phyloP scores from a whole-genome alignment of 2,329 filamentous ascomycete genomes.

The Fusarium miscanthi region DNA sequence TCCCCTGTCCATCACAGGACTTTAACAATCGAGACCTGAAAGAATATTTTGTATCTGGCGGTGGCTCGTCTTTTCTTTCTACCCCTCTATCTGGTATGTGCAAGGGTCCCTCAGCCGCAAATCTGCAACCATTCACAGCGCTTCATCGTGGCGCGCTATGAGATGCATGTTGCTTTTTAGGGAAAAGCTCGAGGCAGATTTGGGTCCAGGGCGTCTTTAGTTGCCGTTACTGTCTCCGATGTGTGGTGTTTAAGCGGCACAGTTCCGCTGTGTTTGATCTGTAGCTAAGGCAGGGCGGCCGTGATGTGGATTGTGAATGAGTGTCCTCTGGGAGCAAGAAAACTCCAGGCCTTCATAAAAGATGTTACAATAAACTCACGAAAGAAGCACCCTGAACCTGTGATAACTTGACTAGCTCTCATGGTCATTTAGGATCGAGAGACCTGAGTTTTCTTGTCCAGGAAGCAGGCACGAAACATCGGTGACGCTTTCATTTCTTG shows the following conservation, averaged over 20 bases:
- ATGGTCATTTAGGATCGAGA: neutral
- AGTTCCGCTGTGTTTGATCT: neutral
- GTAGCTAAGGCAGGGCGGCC: neutral
- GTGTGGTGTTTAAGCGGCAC: neutral
- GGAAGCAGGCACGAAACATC: neutral
- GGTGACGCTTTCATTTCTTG: neutral
- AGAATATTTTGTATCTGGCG: neutral
- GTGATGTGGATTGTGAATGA: neutral
- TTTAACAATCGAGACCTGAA: slow-evolving; percentile 4
- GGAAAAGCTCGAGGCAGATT: slow-evolving; percentile 16
- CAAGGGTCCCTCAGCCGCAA: slow-evolving; percentile 31
- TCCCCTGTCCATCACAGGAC: slow-evolving; percentile 18
- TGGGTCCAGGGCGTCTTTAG: neutral
- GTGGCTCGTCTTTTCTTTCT: slow-evolving; percentile 10
- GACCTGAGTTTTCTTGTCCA: neutral
- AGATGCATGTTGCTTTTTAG: slow-evolving; percentile 10
- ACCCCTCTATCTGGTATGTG: slow-evolving; percentile 13
- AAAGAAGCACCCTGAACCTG: too few species aligned
- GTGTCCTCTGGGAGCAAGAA: neutral
- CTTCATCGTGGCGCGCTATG: slow-evolving; percentile 31
- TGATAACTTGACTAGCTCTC: too few species aligned
- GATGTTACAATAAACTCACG: neutral
- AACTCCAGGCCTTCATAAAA: neutral
- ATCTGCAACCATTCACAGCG: slow-evolving; percentile 22
- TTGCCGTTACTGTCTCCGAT: neutral